Conservation (phyloP, 345 rosid genomes). For the Pelargonium nanum region DNA sequence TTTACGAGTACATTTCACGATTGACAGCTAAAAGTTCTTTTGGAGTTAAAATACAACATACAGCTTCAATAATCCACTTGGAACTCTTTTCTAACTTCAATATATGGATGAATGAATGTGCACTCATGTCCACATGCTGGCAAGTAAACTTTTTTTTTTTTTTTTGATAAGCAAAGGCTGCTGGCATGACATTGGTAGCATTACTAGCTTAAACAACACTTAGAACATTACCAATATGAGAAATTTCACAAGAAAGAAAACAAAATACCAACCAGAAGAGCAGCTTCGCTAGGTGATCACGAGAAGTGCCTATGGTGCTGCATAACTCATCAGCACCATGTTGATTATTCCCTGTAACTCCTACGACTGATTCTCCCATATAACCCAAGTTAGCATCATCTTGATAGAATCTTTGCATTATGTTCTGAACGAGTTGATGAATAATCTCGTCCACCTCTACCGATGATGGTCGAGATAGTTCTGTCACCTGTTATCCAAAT, state of each 20-base stretch:
- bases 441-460: constrained; percentile 76
- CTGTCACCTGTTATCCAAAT: constrained; percentile 40
- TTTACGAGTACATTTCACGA: background rate
- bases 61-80: background rate
- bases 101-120: background rate
- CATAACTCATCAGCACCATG: constrained; percentile 31
- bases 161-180: too few species aligned
- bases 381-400: constrained; percentile 28
- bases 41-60: too few species aligned
- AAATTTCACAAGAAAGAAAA: constrained; percentile 3
- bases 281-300: constrained; percentile 87
- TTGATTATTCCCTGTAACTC: constrained; percentile 15
- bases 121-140: background rate
- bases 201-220: background rate
- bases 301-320: constrained; percentile 47
- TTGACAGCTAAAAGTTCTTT: background rate
- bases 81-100: background rate
- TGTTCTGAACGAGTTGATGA: constrained; percentile 65
- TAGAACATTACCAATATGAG: background rate
- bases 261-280: constrained; percentile 65
- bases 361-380: constrained; percentile 20
- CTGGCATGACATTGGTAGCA: too few species aligned
- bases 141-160: too few species aligned
- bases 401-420: constrained; percentile 37
- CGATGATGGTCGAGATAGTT: constrained; percentile 75